Evolutionary conservation across 305 asterid species (phyloP).

Genomic region (Fraxinus ornus): DNA sequence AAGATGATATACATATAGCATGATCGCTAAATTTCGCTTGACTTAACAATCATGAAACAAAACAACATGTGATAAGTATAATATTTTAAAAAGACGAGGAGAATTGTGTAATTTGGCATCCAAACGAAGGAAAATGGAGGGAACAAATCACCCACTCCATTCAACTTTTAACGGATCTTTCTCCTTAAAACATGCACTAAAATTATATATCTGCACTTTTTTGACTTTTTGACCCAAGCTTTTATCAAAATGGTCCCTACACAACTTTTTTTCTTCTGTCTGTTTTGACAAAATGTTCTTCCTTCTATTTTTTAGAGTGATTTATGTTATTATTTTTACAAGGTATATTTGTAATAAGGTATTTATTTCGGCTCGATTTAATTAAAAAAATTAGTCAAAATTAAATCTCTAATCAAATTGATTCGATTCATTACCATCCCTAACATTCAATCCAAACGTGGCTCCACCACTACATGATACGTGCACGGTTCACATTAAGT

Average conservation of each 20-base stretch:
- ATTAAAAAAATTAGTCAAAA: too few species aligned
- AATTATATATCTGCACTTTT: not conserved
- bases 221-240: not conserved
- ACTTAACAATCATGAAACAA: too few species aligned
- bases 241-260: not conserved
- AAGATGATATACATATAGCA: too few species aligned
- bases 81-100: not conserved
- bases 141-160: not conserved
- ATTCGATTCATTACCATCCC: not conserved
- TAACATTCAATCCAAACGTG: not conserved
- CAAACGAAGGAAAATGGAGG: not conserved
- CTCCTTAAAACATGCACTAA: not conserved
- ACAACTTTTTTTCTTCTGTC: not conserved
- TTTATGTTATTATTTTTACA: not conserved
- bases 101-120: not conserved
- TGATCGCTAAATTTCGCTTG: too few species aligned
- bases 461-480: not conserved
- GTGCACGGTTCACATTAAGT: too few species aligned
- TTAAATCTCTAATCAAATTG: too few species aligned
- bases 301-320: not conserved
- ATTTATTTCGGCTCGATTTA: too few species aligned
- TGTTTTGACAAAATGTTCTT: not conserved
- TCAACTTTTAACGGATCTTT: not conserved
- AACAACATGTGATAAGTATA: not conserved
- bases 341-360: not conserved